Conservation (phyloP, 192 early-diverging fungal species). For the Coemansia javaensis region DNA sequence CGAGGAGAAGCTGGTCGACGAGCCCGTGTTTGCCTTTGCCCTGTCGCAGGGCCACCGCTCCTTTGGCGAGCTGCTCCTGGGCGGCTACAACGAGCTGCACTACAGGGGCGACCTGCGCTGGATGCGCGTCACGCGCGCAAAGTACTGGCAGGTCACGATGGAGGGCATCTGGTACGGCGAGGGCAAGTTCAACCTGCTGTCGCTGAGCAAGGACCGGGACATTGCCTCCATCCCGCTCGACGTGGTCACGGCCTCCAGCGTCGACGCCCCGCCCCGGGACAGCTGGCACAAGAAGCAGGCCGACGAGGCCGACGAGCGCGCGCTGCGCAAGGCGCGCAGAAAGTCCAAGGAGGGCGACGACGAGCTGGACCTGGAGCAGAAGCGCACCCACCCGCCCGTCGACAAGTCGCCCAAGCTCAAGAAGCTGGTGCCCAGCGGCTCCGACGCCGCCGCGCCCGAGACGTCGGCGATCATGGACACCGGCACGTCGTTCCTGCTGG, state of each 20-base stretch:
- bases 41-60: conserved; percentile 39
- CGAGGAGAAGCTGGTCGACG: conserved; percentile 40
- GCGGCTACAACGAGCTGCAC: conserved; percentile 51
- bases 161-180: conserved; percentile 48
- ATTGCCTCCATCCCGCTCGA: conserved; percentile 31
- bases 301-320: conserved; percentile 18
- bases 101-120: conserved; percentile 55
- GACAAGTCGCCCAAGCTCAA: conserved; percentile 43
- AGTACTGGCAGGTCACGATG: conserved; percentile 58
- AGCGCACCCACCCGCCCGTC: conserved; percentile 18
- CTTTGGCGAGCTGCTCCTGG: conserved; percentile 49
- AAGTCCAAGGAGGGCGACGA: conserved; percentile 26
- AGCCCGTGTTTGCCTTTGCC: conserved; percentile 47
- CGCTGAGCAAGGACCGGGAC: conserved; percentile 40
- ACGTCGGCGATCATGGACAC: conserved; percentile 50
- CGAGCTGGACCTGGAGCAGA: conserved; percentile 22
- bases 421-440: conserved; percentile 23
- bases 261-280: conserved; percentile 12
- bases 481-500: conserved; percentile 45
- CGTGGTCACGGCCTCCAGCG: conserved; percentile 12
- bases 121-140: conserved; percentile 51
- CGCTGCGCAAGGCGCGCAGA: conserved; percentile 10
- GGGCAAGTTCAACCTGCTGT: conserved; percentile 41
- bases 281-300: conserved; percentile 6
- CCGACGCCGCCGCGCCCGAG: conserved; percentile 19